Conservation (phyloP, 164 flowering plant genomes). For the Brasenia schreberi region DNA sequence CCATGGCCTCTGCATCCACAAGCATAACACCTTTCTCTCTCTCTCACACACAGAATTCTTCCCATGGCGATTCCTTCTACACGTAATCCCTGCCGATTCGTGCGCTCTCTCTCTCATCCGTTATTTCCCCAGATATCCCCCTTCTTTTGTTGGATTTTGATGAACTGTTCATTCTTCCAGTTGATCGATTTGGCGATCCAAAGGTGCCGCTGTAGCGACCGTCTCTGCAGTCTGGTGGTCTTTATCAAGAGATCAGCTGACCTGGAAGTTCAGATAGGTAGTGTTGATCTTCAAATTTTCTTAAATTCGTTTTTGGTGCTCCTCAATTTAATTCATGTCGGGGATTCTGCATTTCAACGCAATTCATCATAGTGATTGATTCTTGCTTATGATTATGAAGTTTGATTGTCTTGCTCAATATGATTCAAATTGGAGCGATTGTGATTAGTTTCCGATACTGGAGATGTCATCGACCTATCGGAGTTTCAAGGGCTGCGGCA, state of each 20-base stretch:
- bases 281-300: neutral
- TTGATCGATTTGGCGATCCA: slow-evolving; percentile 44
- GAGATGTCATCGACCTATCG: slow-evolving; percentile 45
- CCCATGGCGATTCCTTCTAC: slow-evolving; percentile 23
- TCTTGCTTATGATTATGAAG: neutral
- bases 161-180: slow-evolving; percentile 15
- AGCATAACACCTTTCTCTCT: neutral
- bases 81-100: slow-evolving; percentile 23
- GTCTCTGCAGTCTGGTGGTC: slow-evolving; percentile 47
- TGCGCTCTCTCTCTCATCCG: slow-evolving; percentile 1
- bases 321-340: too few relatives aligned
- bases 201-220: slow-evolving; percentile 48
- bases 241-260: slow-evolving; percentile 15
- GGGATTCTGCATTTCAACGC: neutral
- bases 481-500: slow-evolving; percentile 40
- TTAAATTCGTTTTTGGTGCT: too few relatives aligned
- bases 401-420: neutral
- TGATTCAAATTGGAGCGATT: neutral
- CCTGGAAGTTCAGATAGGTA: neutral
- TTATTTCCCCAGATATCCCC: neutral
- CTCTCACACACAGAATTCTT: neutral
- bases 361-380: neutral
- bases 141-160: neutral
- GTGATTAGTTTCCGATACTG: slow-evolving; percentile 69
- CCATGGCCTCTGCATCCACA: neutral